These are phyloP conservation scores for Rosa hybrid DNA, from an alignment of 331 rosid genomes.

Conservation along the genomic window DNA sequence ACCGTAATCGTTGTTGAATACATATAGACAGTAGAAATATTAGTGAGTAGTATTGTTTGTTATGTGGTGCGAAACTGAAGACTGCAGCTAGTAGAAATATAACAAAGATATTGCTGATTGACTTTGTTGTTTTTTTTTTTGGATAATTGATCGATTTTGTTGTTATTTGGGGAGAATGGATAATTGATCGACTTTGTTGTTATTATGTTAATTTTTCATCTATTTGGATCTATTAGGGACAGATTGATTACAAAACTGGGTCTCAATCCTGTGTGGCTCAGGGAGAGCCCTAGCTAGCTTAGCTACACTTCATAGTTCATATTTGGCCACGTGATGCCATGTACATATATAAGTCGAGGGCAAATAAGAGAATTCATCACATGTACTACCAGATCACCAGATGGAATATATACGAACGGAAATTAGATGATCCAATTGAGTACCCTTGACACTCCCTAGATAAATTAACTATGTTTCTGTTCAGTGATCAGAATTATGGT, in stretches of 20 bases:
- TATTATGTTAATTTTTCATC: background rate
- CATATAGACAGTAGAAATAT: too few relatives aligned
- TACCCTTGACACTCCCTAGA: too few relatives aligned
- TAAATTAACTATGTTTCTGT: too few relatives aligned
- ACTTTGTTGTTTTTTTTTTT: background rate
- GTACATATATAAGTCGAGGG: background rate
- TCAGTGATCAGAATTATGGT: too few relatives aligned
- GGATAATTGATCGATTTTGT: too few relatives aligned
- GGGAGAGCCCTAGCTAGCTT: background rate
- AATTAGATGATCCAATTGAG: too few relatives aligned
- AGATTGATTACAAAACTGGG: conserved; percentile 12
- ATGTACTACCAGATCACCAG: too few relatives aligned
- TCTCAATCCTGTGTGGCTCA: conserved; percentile 1
- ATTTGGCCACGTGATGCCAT: background rate
- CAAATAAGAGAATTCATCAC: background rate
- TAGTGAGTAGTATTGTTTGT: background rate
- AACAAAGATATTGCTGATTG: background rate
- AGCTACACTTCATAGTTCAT: background rate
- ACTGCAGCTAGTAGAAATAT: background rate
- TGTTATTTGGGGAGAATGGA: background rate
- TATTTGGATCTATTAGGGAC: background rate
- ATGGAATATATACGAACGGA: too few relatives aligned
- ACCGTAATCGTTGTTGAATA: background rate
- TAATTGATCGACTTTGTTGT: background rate
- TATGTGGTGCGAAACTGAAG: background rate